Base-by-base conservation (phyloP, 2,329 filamentous ascomycete genomes). In the Ascochyta lentis region DNA sequence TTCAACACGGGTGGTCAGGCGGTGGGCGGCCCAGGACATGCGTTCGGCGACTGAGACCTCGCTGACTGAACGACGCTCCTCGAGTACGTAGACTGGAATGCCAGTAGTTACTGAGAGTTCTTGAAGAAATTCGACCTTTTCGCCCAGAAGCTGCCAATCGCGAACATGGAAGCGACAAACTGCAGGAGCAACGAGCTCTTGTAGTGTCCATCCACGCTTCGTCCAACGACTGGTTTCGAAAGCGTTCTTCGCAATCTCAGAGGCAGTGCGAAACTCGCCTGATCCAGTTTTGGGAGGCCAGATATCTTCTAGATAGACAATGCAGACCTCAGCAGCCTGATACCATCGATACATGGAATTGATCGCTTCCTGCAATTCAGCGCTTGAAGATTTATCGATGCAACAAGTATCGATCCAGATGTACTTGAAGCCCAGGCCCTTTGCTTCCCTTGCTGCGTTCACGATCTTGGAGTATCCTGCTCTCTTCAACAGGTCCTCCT, bases 181-280 rank as follows among this genome's bases (percentile, higher is more conserved):
- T 24, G 38, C 38, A 2, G 68, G 69, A 12, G 69, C 69, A 5
- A 72, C 53, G 4, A 71, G 58, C 27, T 72, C 69, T 55, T 72
- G 69, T 5, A 71, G 53, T 1, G 69, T 72, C 69, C 67, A 71
- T n/a, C 67, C 67, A 34, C 65, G 59, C 26, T 56, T 68, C 1
- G 64, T 48, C 69, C 68, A 72, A 6, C 66, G 59, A 40, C 57
- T 64, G 13, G 47, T 55, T 7, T 58, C 38, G 24, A 71, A 66
- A 0, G 66, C 63, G 4, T 46, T 35, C 43, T 34, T 61, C 8
- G 61, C 58, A 0, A 58, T 54, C 2, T 64, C 62, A 9, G 60
- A 62, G 12, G 61, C 62, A 10, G 61, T 49, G 13, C 31, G 60
- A 26, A 41, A 33, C 8, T 52, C 44, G 4, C 39, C 44, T 29